These are phyloP conservation scores for Akanthomyces muscarius DNA, from an alignment of 2,329 filamentous ascomycete genomes.

Conservation along the genomic window DNA sequence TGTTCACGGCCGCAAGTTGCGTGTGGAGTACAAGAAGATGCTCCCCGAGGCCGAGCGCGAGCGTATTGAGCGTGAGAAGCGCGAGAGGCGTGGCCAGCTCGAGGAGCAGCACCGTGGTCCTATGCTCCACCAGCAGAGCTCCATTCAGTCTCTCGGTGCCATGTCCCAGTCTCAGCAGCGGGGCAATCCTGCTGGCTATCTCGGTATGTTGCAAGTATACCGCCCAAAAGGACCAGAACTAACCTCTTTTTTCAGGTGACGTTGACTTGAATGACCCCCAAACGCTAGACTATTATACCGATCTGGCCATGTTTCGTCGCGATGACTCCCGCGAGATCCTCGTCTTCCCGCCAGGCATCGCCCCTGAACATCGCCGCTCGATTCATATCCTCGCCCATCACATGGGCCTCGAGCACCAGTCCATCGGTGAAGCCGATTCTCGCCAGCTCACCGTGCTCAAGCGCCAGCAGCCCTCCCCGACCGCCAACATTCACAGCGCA, in stretches of 20 bases:
- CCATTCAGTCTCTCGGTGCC: conserved; percentile 72
- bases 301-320: conserved; percentile 84
- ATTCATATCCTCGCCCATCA: conserved; percentile 95
- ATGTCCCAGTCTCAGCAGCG: conserved; percentile 59
- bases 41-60: conserved; percentile 90
- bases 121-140: conserved; percentile 78
- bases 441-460: conserved; percentile 90
- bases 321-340: conserved; percentile 73
- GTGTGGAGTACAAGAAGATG: conserved; percentile 99
- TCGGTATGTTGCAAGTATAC: conserved; percentile 38
- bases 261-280: conserved; percentile 89
- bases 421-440: conserved; percentile 80
- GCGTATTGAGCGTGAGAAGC: conserved; percentile 93
- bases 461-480: conserved; percentile 49
- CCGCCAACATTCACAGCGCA: conserved; percentile 52
- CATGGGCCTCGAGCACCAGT: conserved; percentile 87
- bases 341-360: conserved; percentile 76
- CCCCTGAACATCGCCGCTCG: conserved; percentile 79
- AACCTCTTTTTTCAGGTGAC: conserved; percentile 42
- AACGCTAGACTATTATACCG: conserved; percentile 83
- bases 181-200: conserved; percentile 29
- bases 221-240: conserved; percentile 10
- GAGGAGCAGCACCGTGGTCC: conserved; percentile 89
- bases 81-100: conserved; percentile 89
- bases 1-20: conserved; percentile 86